Evolutionary conservation across 2,329 filamentous ascomycete species (phyloP).

Genomic region (Cercospora sesami): DNA sequence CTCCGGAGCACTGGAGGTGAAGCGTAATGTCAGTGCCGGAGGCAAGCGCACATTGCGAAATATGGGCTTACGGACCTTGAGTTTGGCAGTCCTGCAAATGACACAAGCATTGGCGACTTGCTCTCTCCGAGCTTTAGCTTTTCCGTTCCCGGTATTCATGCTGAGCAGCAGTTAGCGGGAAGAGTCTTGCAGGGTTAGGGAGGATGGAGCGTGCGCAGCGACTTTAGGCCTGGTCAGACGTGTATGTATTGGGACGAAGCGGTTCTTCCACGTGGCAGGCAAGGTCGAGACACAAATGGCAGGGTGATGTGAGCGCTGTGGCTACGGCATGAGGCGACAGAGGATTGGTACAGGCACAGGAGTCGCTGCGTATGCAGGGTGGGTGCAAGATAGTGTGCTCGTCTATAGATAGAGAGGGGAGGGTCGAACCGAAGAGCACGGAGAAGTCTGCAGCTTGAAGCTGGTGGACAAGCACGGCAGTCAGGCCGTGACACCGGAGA

Average conservation of each 20-base stretch:
- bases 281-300: neutral
- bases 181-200: neutral
- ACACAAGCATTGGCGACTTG: slow-evolving; percentile 19
- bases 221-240: neutral
- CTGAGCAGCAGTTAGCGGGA: neutral
- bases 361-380: neutral
- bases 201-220: neutral
- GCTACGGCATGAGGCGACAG: neutral
- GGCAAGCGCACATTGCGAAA: neutral
- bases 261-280: neutral
- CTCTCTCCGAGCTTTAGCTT: slow-evolving; percentile 1
- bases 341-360: neutral
- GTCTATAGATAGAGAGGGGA: neutral
- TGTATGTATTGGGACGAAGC: neutral
- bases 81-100: slow-evolving; percentile 13
- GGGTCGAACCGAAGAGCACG: neutral
- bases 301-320: neutral
- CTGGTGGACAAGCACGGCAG: neutral
- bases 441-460: neutral
- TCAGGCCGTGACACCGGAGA: neutral
- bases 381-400: neutral
- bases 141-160: neutral
- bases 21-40: neutral
- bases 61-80: slow-evolving; percentile 13
- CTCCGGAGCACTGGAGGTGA: slow-evolving; percentile 15